phyloP scores from a whole-genome alignment of 192 early-diverging fungal species.

The Linnemannia elongata region DNA sequence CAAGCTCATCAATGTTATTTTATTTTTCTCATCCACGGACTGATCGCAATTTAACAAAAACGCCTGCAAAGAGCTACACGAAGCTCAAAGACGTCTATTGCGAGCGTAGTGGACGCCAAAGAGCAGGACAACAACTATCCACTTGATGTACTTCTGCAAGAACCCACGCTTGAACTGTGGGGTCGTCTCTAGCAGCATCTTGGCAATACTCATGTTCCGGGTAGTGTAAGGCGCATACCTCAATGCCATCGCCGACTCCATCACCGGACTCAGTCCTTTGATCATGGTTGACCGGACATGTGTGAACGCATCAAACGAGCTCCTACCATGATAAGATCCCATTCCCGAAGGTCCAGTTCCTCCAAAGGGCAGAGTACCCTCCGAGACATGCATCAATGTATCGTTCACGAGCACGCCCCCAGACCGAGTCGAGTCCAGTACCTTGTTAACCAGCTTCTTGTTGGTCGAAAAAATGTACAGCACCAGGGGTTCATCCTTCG shows the following conservation, averaged over 20 bases:
- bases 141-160: slow-evolving; percentile 18
- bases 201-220: not conserved
- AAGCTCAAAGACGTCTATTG: not conserved
- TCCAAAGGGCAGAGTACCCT: slow-evolving; percentile 77
- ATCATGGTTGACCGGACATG: slow-evolving; percentile 74
- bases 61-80: not conserved
- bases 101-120: slow-evolving; percentile 42
- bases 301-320: slow-evolving; percentile 80
- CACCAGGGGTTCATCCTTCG: slow-evolving; percentile 78
- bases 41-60: not conserved
- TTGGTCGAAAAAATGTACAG: slow-evolving; percentile 81
- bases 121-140: slow-evolving; percentile 24
- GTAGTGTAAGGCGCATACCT: slow-evolving; percentile 1
- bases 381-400: slow-evolving; percentile 69
- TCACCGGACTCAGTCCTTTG: slow-evolving; percentile 26
- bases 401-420: slow-evolving; percentile 84
- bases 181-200: not conserved
- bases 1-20: not conserved
- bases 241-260: slow-evolving; percentile 7
- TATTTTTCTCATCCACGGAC: not conserved
- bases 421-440: slow-evolving; percentile 66
- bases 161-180: slow-evolving; percentile 20
- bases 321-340: slow-evolving; percentile 81
- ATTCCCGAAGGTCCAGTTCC: slow-evolving; percentile 84
- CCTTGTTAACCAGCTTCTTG: slow-evolving; percentile 67